Percentiles rank a stretch among this genome's conserved stretches.
Evolutionary conservation across 2,329 filamentous ascomycete genomes (phyloP).

Genomic region (Grosmannia penicillata): DNA sequence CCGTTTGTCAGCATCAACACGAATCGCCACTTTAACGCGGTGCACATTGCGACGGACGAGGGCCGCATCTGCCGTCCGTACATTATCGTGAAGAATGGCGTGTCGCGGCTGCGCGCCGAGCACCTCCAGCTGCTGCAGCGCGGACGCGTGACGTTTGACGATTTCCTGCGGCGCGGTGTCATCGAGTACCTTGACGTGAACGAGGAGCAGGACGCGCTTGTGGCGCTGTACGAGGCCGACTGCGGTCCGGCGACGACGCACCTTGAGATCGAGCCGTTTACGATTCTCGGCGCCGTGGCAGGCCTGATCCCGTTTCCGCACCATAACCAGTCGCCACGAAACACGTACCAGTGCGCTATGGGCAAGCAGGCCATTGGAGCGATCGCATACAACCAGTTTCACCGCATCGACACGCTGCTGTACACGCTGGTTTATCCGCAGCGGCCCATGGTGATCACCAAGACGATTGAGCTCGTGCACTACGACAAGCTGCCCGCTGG

Average conservation of each 20-base stretch:
- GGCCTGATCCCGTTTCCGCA: constrained; percentile 96
- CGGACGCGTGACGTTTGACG: constrained; percentile 80
- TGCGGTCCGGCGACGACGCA: constrained; percentile 79
- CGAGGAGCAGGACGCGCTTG: constrained; percentile 92
- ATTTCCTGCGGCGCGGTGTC: constrained; percentile 77
- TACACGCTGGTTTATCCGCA: constrained; percentile 98
- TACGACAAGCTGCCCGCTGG: constrained; percentile 96
- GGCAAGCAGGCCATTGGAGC: constrained; percentile 99
- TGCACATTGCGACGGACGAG: constrained; percentile 94
- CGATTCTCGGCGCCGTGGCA: constrained; percentile 85
- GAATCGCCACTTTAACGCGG: constrained; percentile 80
- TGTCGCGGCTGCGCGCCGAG: constrained; percentile 62
- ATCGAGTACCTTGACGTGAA: constrained; percentile 97
- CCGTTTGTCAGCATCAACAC: constrained; percentile 96
- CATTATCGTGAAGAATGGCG: constrained; percentile 83
- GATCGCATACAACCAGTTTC: constrained; percentile 96
- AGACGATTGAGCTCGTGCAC: constrained; percentile 90
- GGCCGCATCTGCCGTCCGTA: constrained; percentile 91
- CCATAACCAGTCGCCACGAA: constrained; percentile 96
- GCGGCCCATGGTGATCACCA: constrained; percentile 91
- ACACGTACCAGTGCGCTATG: constrained; percentile 99
- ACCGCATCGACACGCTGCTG: constrained; percentile 86
- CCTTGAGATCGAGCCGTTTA: constrained; percentile 96
- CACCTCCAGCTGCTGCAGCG: constrained; percentile 72
- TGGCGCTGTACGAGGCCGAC: constrained; percentile 76